Conservation (phyloP, 352 stramenopile genomes). For the Phytophthora sojae region DNA sequence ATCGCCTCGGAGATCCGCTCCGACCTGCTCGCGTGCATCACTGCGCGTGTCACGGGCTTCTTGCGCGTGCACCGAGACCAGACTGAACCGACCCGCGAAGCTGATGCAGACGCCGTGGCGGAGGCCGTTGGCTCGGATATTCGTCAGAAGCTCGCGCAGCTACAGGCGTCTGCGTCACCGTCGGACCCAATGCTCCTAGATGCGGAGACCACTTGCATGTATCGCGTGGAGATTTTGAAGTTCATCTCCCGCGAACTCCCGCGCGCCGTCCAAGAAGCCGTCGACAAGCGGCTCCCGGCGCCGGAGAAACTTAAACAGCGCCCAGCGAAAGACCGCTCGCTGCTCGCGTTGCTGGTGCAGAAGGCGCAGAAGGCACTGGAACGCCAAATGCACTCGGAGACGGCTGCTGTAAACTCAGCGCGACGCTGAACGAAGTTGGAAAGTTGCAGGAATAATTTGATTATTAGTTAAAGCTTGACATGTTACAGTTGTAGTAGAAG, state of each 20-base stretch:
- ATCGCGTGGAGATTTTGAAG: constrained; percentile 87
- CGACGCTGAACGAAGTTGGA: constrained; percentile 24
- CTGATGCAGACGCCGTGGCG: constrained; percentile 50
- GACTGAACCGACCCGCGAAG: constrained; percentile 29
- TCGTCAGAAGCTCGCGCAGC: constrained; percentile 58
- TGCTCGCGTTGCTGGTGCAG: constrained; percentile 79
- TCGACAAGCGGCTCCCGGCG: constrained; percentile 68
- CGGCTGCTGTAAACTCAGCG: constrained; percentile 26
- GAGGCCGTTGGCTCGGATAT: constrained; percentile 72
- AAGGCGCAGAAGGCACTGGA: constrained; percentile 79
- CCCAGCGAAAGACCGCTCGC: constrained; percentile 62
- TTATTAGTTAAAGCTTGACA: constrained; percentile 22
- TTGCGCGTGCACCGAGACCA: constrained; percentile 61
- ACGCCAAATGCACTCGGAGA: constrained; percentile 77
- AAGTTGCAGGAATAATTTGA: constrained; percentile 33
- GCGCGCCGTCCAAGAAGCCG: constrained; percentile 72
- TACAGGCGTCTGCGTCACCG: constrained; percentile 41
- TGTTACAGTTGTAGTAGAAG: constrained; percentile 27
- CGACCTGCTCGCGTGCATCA: constrained; percentile 74
- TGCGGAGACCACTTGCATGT: constrained; percentile 80
- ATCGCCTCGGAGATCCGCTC: constrained; percentile 66
- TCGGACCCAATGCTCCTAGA: constrained; percentile 46
- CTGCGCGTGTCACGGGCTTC: constrained; percentile 69
- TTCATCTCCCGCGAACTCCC: constrained; percentile 82
- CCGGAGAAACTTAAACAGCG: constrained; percentile 65